Base-by-base conservation (phyloP, 306 rosid species). In the Neltuma alba region DNA sequence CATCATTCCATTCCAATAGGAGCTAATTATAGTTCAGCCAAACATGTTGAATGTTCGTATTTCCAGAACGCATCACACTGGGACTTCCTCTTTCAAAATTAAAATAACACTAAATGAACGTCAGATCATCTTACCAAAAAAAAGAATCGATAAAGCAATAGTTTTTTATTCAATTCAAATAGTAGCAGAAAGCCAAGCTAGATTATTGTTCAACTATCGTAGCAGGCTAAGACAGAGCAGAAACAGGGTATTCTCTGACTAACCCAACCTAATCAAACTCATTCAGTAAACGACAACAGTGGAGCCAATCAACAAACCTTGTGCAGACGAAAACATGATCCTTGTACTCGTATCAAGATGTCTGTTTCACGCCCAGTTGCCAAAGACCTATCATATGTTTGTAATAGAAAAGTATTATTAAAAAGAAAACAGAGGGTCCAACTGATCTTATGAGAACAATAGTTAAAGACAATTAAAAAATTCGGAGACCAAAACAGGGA, bases 321-420 rank as follows among this genome's bases (percentile, higher is more conserved):
- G 85, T 94, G 98, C 47, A 94, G 88, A 45, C 76, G 89, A 81
- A 94, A 94, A 80, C 91, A 88, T 74, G 89, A 85, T 78, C 93
- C 97, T 78, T 82, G 83, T 72, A 92, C 97, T 42, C 75, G 87
- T 63, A 92, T 83, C 60, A 77, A 33, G 9, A 89, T 83, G 37
- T 94, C 96, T 27, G 98, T 38, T 82, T 87, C 81, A 33, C 75
- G 67, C 50, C 92, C 89, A 0, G 84, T 78, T 14, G 79, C 80
- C 8, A 63, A 75, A 47, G 90, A 83, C 98, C 98, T 94, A 25
- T 54, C 58, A 30, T 28, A 60, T 28, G 66, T 27, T 27, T 28
- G 37, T 27, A 9, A 57, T 18, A 27, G 40, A 61, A 67, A 42
- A 74, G 48, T 30, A 15, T 63, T 37, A 21, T 30, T 1, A 37